Evolutionary conservation across 1,284 basidiomycete species (phyloP).

Genomic region (Porodaedalea pini): DNA sequence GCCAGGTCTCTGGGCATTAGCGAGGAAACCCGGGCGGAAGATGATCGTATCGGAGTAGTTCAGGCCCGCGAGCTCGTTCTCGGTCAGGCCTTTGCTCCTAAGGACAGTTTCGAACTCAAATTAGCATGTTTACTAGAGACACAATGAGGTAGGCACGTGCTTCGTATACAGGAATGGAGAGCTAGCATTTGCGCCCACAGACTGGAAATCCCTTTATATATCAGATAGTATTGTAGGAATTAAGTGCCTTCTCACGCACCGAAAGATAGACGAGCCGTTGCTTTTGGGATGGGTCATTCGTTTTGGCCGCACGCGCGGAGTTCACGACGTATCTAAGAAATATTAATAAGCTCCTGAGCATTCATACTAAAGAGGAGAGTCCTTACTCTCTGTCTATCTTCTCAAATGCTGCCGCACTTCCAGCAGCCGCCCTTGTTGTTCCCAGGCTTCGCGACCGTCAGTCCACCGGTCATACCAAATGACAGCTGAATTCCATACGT

Average conservation of each 20-base stretch:
- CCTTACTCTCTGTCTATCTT: constrained; percentile 35
- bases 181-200: constrained; percentile 25
- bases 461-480: background rate
- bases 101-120: constrained; percentile 4
- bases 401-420: constrained; percentile 33
- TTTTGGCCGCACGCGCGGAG: constrained; percentile 33
- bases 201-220: too few species aligned
- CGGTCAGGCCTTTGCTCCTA: constrained; percentile 38
- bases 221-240: background rate
- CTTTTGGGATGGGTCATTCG: constrained; percentile 21
- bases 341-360: background rate
- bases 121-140: background rate
- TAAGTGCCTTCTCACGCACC: constrained; percentile 18
- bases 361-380: background rate
- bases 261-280: constrained; percentile 38
- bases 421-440: constrained; percentile 34
- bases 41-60: constrained; percentile 35
- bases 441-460: constrained; percentile 24
- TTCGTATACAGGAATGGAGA: constrained; percentile 29
- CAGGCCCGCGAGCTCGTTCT: constrained; percentile 35
- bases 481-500: background rate
- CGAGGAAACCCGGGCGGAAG: constrained; percentile 36
- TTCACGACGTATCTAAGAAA: constrained; percentile 34
- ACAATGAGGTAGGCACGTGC: too few species aligned
- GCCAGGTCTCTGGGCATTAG: constrained; percentile 21